These are phyloP conservation scores for Beverwykella pulmonaria DNA, from an alignment of 495 filamentous ascomycete genomes.

Conservation along the genomic window DNA sequence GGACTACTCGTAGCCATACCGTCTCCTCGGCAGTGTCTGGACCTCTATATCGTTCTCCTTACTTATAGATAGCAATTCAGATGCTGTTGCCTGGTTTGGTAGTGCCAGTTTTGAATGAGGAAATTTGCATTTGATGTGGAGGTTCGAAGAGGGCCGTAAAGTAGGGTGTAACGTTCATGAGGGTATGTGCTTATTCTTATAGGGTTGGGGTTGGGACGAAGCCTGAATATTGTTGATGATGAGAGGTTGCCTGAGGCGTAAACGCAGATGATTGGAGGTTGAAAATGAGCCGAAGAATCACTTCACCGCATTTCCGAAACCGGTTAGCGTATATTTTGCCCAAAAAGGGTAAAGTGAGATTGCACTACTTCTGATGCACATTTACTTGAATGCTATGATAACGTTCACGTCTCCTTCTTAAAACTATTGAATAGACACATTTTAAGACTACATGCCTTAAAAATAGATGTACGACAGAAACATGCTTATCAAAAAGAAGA, in stretches of 20 bases:
- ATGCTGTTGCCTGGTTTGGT: background rate
- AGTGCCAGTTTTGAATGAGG: background rate
- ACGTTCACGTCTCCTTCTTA: too few relatives aligned
- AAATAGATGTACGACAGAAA: too few relatives aligned
- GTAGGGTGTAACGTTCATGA: background rate
- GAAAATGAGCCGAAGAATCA: background rate
- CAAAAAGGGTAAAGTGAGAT: too few relatives aligned
- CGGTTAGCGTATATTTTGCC: background rate
- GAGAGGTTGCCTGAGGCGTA: slow-evolving; percentile 12
- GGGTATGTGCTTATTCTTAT: background rate
- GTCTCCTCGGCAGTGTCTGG: background rate
- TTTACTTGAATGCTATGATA: too few relatives aligned
- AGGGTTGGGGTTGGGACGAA: background rate
- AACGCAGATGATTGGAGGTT: slow-evolving; percentile 13
- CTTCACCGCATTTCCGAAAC: background rate
- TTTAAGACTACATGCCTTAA: too few relatives aligned
- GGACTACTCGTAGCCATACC: background rate
- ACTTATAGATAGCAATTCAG: background rate
- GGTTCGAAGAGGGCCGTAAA: background rate
- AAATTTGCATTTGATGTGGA: background rate
- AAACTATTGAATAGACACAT: too few relatives aligned
- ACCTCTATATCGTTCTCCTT: background rate
- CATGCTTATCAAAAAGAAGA: too few relatives aligned
- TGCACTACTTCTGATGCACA: too few relatives aligned
- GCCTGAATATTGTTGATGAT: background rate